Evolutionary conservation across 1,284 basidiomycete genomes (phyloP).

Genomic region (Spongispora temasekensis): DNA sequence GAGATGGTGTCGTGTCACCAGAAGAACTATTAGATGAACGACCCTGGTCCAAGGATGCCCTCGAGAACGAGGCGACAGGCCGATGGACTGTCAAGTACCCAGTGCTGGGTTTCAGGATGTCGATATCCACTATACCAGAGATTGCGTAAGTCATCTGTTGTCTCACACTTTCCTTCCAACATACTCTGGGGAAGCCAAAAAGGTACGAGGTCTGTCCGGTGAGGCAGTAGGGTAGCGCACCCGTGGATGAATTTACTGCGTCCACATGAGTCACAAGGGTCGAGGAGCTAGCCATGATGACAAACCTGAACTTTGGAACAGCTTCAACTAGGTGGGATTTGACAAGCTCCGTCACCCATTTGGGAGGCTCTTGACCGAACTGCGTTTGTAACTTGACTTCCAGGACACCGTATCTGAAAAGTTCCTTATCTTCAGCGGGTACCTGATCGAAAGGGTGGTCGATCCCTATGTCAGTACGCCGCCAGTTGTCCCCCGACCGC

Average conservation of each 20-base stretch:
- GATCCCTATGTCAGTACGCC: slow-evolving; percentile 91
- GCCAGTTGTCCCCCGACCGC: slow-evolving; percentile 89
- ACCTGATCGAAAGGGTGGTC: slow-evolving; percentile 89
- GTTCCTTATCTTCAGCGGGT: slow-evolving; percentile 79
- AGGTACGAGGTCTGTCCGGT: slow-evolving; percentile 96
- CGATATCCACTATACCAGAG: slow-evolving; percentile 77
- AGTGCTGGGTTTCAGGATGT: slow-evolving; percentile 88
- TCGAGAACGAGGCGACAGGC: slow-evolving; percentile 51
- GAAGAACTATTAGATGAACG: slow-evolving; percentile 39
- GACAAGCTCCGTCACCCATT: slow-evolving; percentile 96
- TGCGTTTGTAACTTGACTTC: slow-evolving; percentile 99
- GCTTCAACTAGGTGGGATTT: slow-evolving; percentile 93
- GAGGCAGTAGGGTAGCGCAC: slow-evolving; percentile 89
- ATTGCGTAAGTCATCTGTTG: slow-evolving; percentile 1
- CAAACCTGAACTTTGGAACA: slow-evolving; percentile 85
- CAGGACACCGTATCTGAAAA: slow-evolving; percentile 93
- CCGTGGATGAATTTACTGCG: slow-evolving; percentile 94
- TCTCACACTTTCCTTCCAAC: slow-evolving; percentile 24
- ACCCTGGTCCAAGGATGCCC: slow-evolving; percentile 44
- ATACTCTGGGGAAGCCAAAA: slow-evolving; percentile 97
- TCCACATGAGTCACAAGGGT: slow-evolving; percentile 15
- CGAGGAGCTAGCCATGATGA: background rate
- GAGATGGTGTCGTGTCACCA: slow-evolving; percentile 54
- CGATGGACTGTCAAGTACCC: slow-evolving; percentile 79
- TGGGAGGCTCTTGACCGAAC: slow-evolving; percentile 92